Evolutionary conservation across 192 early-diverging fungal species (phyloP), one percentile per base, ranked within the genome.

Genomic region (Rhizophlyctis rosea): DNA sequence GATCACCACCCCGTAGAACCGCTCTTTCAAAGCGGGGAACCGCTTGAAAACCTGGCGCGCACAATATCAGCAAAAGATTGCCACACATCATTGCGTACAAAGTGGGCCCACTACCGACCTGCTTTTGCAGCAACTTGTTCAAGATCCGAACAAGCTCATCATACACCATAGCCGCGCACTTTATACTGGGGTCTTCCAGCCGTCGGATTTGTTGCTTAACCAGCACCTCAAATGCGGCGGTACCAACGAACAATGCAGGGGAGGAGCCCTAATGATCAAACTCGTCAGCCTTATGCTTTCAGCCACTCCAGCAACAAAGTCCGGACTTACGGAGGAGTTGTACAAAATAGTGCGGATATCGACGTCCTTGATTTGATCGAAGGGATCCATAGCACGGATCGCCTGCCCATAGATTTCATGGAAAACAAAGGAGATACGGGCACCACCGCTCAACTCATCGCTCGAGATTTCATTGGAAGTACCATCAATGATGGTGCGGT

Each of bases 161-260:
- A 78, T 98, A 99, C 9, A 95, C 89, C 85, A 99, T 88, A 33
- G 85, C 79, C 30, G 91, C 90, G 67, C 96, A 98, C 72, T 94
- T 95, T 64, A 99, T 77, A 66, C 91, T 89, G 27, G 98, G 98
- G 32, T 98, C 96, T 75, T 99, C 98, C 21, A 99, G 77, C 2
- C 98, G 87, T 69, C 90, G 92, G 75, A 99, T 98, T 79, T 99
- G 98, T 78, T 99, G 91, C 77, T 95, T 98, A 65, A 99, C 90
- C 36, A 99, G 91, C 24, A 94, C 90, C 73, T 81, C 93, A 67
- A 99, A 99, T 13, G 98, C 98, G 39, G 92, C 92, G 16, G 95
- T 95, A 21, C 91, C 93, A 48, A 99, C 95, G 83, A 99, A 99
- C 24, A 99, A 82, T 21, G 95, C 90, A 24, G 98, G 98, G 21